phyloP scores from a whole-genome alignment of 2,329 filamentous ascomycete species.

The Paradendryphiella salina region DNA sequence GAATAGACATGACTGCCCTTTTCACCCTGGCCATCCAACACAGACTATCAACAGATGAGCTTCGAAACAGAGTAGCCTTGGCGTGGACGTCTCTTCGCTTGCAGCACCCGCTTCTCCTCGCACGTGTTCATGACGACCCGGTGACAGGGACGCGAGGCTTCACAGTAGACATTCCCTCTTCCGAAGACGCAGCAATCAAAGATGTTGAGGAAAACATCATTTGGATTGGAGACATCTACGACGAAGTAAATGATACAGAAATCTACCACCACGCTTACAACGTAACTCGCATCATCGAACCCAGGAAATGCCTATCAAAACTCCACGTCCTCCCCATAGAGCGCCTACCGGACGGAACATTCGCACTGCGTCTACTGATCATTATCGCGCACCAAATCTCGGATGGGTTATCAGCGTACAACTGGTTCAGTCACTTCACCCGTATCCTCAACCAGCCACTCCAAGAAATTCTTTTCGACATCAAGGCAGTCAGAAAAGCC shows the following conservation, averaged over 20 bases:
- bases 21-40: conserved; percentile 46
- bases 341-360: conserved; percentile 28
- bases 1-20: conserved; percentile 47
- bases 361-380: conserved; percentile 43
- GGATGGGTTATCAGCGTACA: conserved; percentile 50
- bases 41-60: conserved; percentile 29
- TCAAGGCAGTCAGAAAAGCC: not conserved
- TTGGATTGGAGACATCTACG: conserved; percentile 48
- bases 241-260: conserved; percentile 39
- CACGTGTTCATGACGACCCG: conserved; percentile 30
- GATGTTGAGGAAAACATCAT: conserved; percentile 38
- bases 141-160: conserved; percentile 34
- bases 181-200: conserved; percentile 37
- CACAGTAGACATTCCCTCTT: conserved; percentile 37
- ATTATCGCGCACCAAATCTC: conserved; percentile 52
- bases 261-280: conserved; percentile 52
- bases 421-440: conserved; percentile 50
- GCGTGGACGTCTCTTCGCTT: conserved; percentile 49
- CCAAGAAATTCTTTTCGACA: conserved; percentile 10
- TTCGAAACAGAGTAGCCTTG: conserved; percentile 43
- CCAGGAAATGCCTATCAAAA: conserved; percentile 44
- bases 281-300: conserved; percentile 46
- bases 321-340: conserved; percentile 47
- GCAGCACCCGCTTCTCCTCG: conserved; percentile 47
- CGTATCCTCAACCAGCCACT: conserved; percentile 27